phyloP scores from a whole-genome alignment of 768 basidiomycete genomes.

The Xanthoconium stramineum region DNA sequence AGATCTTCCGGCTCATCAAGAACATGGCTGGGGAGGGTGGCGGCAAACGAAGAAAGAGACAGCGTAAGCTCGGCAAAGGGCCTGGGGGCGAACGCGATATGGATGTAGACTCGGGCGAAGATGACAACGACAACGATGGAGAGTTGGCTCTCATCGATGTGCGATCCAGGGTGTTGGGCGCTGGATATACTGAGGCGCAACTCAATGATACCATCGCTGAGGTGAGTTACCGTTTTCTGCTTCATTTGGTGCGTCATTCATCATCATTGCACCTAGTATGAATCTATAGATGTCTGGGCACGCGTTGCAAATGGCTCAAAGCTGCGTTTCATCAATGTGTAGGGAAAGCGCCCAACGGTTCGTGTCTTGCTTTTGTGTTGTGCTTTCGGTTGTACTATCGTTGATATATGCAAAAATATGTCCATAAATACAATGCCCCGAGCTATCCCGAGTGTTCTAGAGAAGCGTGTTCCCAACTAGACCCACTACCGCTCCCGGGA shows the following conservation, averaged over 20 bases:
- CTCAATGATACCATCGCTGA: constrained; percentile 80
- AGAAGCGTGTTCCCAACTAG: constrained; percentile 76
- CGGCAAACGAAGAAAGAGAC: constrained; percentile 38
- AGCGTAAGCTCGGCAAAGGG: constrained; percentile 62
- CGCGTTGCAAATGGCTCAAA: constrained; percentile 83
- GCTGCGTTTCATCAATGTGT: constrained; percentile 59
- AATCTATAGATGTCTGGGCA: constrained; percentile 75
- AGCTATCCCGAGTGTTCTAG: constrained; percentile 30
- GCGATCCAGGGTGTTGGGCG: constrained; percentile 76
- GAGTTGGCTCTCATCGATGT: constrained; percentile 86
- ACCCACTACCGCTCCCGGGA: constrained; percentile 43
- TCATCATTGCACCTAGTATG: constrained; percentile 59
- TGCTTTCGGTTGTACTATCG: constrained; percentile 14
- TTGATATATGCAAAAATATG: constrained; percentile 21
- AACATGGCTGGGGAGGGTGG: constrained; percentile 61
- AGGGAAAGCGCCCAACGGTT: not conserved
- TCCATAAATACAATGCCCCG: constrained; percentile 15
- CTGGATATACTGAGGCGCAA: constrained; percentile 89
- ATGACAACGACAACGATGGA: constrained; percentile 62
- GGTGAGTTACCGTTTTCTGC: constrained; percentile 43
- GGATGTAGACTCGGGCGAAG: constrained; percentile 67
- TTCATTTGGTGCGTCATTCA: constrained; percentile 1
- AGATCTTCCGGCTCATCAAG: constrained; percentile 90
- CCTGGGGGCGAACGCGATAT: constrained; percentile 68
- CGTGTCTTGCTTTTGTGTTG: not conserved